Evolutionary conservation across 2,329 filamentous ascomycete genomes (phyloP).

Genomic region (Pyrenophora tritici-repentis): DNA sequence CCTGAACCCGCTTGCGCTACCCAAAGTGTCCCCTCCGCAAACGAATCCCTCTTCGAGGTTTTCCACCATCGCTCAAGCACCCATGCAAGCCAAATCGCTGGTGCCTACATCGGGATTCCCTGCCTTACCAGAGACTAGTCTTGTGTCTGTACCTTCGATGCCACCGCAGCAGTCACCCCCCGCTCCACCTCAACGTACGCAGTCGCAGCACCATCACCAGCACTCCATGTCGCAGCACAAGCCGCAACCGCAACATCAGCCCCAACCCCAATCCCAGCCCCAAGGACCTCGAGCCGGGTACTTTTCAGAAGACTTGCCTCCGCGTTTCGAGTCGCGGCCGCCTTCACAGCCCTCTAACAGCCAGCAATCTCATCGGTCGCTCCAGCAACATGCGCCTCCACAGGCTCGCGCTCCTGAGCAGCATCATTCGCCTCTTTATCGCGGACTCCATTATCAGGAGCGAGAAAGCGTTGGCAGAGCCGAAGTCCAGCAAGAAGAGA

Average conservation of each 20-base stretch:
- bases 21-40: conserved; percentile 48
- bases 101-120: conserved; percentile 29
- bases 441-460: conserved; percentile 33
- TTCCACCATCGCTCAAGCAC: conserved; percentile 41
- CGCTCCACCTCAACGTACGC: conserved; percentile 27
- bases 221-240: conserved; percentile 37
- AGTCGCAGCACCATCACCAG: conserved; percentile 36
- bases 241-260: conserved; percentile 21
- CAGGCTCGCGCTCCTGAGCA: conserved; percentile 37
- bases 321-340: conserved; percentile 37
- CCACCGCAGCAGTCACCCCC: conserved; percentile 41
- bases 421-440: conserved; percentile 32
- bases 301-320: conserved; percentile 42
- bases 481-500: conserved; percentile 40
- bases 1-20: conserved; percentile 29
- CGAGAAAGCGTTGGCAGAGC: conserved; percentile 30
- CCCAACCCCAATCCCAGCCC: conserved; percentile 37
- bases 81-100: conserved; percentile 33
- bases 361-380: conserved; percentile 26
- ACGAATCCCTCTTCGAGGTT: conserved; percentile 32
- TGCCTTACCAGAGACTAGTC: conserved; percentile 33
- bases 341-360: conserved; percentile 33
- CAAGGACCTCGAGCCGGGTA: conserved; percentile 42
- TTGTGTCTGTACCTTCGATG: conserved; percentile 35
- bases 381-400: conserved; percentile 36